A percentile compares a stretch with the other conserved stretches of the same genome.
Evolutionary conservation across 1,139 yeast genomes (phyloP).

Genomic region (Yamadazyma trypodendri): DNA sequence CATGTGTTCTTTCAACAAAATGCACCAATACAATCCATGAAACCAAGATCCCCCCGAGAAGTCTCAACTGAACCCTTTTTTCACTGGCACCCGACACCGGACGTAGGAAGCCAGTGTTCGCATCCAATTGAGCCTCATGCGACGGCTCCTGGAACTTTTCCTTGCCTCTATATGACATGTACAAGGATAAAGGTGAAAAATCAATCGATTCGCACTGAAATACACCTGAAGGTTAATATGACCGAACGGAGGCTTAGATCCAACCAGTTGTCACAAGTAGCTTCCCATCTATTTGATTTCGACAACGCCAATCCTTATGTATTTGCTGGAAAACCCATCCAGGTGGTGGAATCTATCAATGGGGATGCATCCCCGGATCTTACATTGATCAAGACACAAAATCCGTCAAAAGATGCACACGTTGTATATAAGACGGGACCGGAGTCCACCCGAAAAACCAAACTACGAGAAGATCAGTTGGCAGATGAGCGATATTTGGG

Average conservation of each 20-base stretch:
- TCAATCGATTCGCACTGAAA: no score
- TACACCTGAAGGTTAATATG: slow-evolving; percentile 1
- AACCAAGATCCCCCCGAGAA: slow-evolving; percentile 7
- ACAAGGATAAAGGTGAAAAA: no score
- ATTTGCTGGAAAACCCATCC: slow-evolving; percentile 22
- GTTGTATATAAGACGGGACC: background rate
- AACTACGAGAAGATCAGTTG: slow-evolving; percentile 37
- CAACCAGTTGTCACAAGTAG: slow-evolving; percentile 14
- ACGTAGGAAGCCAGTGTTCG: background rate
- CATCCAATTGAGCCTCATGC: background rate
- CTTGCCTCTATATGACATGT: slow-evolving; percentile 17
- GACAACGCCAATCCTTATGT: slow-evolving; percentile 29
- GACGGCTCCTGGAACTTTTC: slow-evolving; percentile 5
- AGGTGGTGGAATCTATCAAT: slow-evolving; percentile 5
- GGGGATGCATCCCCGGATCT: background rate
- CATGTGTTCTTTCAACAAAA: slow-evolving; percentile 61
- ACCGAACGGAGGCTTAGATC: slow-evolving; percentile 23
- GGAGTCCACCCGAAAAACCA: slow-evolving; percentile 22
- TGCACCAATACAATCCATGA: slow-evolving; percentile 53
- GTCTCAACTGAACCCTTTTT: background rate
- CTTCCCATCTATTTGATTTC: slow-evolving; percentile 26
- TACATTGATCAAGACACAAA: background rate
- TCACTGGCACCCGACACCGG: background rate
- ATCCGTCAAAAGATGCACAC: background rate
- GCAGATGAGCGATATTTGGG: slow-evolving; percentile 42